Conservation (phyloP, 306 rosid species). For the Rosa persica region DNA sequence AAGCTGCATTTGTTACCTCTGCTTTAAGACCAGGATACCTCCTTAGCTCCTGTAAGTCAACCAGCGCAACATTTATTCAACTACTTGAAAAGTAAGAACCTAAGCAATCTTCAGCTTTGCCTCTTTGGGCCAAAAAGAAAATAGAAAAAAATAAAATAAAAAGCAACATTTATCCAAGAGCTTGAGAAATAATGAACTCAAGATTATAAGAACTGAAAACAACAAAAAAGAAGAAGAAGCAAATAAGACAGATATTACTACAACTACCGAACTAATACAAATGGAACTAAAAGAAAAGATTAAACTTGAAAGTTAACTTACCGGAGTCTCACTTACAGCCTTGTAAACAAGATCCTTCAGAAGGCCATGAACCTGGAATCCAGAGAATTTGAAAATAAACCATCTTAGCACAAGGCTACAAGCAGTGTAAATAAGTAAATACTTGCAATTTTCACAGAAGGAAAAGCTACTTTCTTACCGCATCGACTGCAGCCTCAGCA, state of each 20-base stretch:
- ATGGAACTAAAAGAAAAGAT: conserved; percentile 7
- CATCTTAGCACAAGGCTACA: not conserved
- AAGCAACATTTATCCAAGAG: not conserved
- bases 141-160: not conserved
- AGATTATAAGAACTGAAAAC: not conserved
- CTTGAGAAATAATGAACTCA: not conserved
- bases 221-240: not conserved
- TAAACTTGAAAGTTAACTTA: conserved; percentile 33
- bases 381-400: conserved; percentile 22
- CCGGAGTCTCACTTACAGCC: conserved; percentile 72
- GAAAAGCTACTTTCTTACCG: conserved; percentile 44
- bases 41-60: conserved; percentile 65
- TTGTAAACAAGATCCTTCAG: conserved; percentile 81
- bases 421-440: conserved; percentile 9
- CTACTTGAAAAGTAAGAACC: conserved; percentile 11
- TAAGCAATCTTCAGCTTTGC: not conserved
- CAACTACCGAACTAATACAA: not conserved
- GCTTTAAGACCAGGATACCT: conserved; percentile 89
- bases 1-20: conserved; percentile 82
- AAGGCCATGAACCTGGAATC: conserved; percentile 65
- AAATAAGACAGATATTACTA: not conserved
- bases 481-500: conserved; percentile 95
- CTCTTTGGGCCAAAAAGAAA: not conserved
- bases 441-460: not conserved
- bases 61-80: conserved; percentile 7